Evolutionary conservation across 768 basidiomycete species (phyloP).

Genomic region (Amyloporia xantha): DNA sequence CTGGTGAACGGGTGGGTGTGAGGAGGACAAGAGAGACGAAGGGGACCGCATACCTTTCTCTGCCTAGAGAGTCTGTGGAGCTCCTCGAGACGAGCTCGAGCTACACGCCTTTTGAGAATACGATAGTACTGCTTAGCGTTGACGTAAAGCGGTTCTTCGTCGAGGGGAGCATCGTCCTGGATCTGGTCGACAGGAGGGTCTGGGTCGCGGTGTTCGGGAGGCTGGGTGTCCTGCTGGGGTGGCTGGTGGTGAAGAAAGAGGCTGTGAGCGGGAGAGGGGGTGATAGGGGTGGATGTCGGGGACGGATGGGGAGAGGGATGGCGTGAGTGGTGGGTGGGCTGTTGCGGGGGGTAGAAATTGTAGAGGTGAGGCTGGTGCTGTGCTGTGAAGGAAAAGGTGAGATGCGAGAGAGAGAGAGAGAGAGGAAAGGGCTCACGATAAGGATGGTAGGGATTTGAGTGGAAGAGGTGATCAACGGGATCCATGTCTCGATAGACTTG

Average conservation of each 20-base stretch:
- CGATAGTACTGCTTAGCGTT: constrained; percentile 99
- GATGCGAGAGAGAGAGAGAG: constrained; percentile 9
- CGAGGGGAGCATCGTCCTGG: constrained; percentile 44
- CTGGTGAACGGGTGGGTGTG: constrained; percentile 7
- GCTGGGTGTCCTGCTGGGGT: constrained; percentile 12
- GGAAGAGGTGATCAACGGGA: constrained; percentile 58
- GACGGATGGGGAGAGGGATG: constrained; percentile 25
- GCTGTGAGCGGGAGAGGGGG: constrained; percentile 19
- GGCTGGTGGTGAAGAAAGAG: constrained; percentile 24
- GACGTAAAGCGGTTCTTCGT: constrained; percentile 97
- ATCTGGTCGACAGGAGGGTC: constrained; percentile 25
- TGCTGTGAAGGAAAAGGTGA: constrained; percentile 15
- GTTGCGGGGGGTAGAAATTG: constrained; percentile 18
- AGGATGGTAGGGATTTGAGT: constrained; percentile 44
- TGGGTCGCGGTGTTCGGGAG: constrained; percentile 14
- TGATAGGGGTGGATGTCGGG: constrained; percentile 20
- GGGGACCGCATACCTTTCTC: constrained; percentile 61
- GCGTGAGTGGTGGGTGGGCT: constrained; percentile 25
- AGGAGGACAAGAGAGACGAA: constrained; percentile 5
- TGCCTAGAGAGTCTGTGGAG: constrained; percentile 88
- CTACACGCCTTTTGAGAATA: constrained; percentile 91
- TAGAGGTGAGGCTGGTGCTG: constrained; percentile 14
- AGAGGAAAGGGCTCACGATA: constrained; percentile 28
- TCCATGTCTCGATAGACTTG: constrained; percentile 26
- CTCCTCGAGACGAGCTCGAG: constrained; percentile 88